Base-by-base conservation (phyloP, 2,329 filamentous ascomycete genomes). In the Trichoderma guizhouense region DNA sequence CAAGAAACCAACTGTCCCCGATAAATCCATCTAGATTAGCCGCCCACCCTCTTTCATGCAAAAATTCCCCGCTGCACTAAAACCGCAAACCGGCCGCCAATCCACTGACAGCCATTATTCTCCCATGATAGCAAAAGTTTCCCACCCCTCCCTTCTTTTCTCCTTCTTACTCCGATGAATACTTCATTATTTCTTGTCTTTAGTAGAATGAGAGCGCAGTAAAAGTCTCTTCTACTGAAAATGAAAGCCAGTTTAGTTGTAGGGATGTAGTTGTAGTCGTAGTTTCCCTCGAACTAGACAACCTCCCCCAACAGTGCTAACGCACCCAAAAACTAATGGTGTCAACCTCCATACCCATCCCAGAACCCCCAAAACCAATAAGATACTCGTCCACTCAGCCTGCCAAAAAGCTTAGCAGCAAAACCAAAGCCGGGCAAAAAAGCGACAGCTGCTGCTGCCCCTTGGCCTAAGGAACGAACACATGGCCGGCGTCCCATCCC, bases 41-140 rank as follows among this genome's bases (percentile, higher is more conserved):
- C 36, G 36, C 51, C 64, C 47, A 28, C 51, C 14, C 63, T 9
- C 24, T 6, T 47, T 9, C 3, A n/a, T 63, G 12, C 34, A 24
- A 0, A 53, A 53, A 53, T 53, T 21, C 36, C 26, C 24, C 51
- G 30, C 51, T 43, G 51, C 28, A 64, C 12, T 32, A 47, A 12
- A 26, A n/a, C 32, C 34, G 34, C 34, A 32, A 66, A 28, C 63
- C 53, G 61, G 61, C 18, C 15, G n/a, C 36, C 36, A 64, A 64
- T 47, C 61, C 61, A 30, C 32, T 28, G 43, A 9, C 26, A 21
- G 15, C 7, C 12, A 2, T 21, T 39, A 2, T 21, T 39, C 24
- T 58, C 32, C 32, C 18, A 43, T 7, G 34, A 43, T 26, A 18
- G 3, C n/a, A 39, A 28, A 12, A 28, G 34, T 9, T 67, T 12